A percentile compares a stretch with the other conserved stretches of the same genome.
These are phyloP conservation scores for Solanum bulbocastanum DNA, from an alignment of 257 asterid species.

Conservation along the genomic window DNA sequence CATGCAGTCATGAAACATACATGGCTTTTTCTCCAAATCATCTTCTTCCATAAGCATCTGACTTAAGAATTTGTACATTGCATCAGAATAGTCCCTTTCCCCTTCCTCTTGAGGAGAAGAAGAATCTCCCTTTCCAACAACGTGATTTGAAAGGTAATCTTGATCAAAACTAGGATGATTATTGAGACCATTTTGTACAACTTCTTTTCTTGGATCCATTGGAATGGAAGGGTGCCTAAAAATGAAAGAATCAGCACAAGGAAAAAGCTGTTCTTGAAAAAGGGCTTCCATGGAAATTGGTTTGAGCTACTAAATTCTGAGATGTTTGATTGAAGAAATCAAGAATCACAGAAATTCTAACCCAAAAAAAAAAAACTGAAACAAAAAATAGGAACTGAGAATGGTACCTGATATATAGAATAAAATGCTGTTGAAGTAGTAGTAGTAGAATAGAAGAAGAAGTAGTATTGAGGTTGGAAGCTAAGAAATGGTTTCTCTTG, in stretches of 20 bases:
- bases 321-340: background rate
- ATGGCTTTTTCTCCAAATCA: conserved; percentile 20
- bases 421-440: background rate
- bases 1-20: conserved; percentile 20
- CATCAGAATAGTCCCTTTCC: conserved; percentile 13
- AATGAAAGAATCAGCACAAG: background rate
- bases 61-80: conserved; percentile 17
- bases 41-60: conserved; percentile 34
- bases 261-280: background rate
- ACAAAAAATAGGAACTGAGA: background rate
- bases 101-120: background rate
- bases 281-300: background rate
- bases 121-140: background rate
- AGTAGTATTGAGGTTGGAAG: background rate
- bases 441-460: background rate
- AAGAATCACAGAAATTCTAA: background rate
- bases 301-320: background rate
- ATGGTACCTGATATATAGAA: background rate
- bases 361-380: background rate
- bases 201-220: background rate
- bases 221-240: background rate
- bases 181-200: background rate
- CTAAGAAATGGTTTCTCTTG: background rate
- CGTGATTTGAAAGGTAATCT: background rate
- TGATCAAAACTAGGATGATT: background rate